phyloP scores from a whole-genome alignment of 1,284 basidiomycete genomes.

The Ceratorhiza oryzae-sativae region DNA sequence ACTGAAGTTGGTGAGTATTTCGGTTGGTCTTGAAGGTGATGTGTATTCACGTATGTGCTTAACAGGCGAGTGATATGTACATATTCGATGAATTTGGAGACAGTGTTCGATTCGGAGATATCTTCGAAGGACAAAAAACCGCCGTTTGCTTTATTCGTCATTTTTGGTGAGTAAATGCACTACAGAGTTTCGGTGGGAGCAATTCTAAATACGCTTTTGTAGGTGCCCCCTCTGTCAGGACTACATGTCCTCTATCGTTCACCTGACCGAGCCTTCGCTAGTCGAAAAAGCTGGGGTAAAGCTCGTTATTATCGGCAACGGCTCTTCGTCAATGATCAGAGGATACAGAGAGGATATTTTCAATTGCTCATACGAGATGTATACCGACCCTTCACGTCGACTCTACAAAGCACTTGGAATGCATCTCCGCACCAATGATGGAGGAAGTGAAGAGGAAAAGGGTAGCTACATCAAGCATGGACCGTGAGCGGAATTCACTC shows the following conservation, averaged over 20 bases:
- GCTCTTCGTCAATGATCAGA: slow-evolving; percentile 72
- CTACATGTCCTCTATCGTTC: slow-evolving; percentile 75
- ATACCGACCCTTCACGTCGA: slow-evolving; percentile 75
- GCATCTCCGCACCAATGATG: slow-evolving; percentile 61
- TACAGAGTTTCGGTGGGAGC: not conserved
- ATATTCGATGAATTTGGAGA: slow-evolving; percentile 73
- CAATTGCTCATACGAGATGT: slow-evolving; percentile 63
- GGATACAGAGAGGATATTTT: slow-evolving; percentile 76
- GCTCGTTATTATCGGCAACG: slow-evolving; percentile 81
- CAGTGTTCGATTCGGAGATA: slow-evolving; percentile 71
- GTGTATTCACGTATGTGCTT: too few relatives aligned
- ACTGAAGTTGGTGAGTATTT: slow-evolving; percentile 13
- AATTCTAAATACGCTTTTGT: slow-evolving; percentile 31
- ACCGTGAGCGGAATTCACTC: slow-evolving; percentile 43
- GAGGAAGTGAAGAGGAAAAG: slow-evolving; percentile 58
- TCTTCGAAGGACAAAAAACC: slow-evolving; percentile 70
- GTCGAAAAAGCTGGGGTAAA: slow-evolving; percentile 63
- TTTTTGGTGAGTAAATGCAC: slow-evolving; percentile 54
- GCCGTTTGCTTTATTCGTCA: slow-evolving; percentile 63
- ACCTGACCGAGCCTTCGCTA: slow-evolving; percentile 59
- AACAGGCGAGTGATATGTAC: slow-evolving; percentile 63
- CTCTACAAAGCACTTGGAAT: slow-evolving; percentile 81
- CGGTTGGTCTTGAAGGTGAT: not conserved
- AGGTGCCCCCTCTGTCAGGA: slow-evolving; percentile 84
- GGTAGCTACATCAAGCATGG: slow-evolving; percentile 73